phyloP scores from a whole-genome alignment of 2,329 filamentous ascomycete species.

The Calonectria pauciramosa region DNA sequence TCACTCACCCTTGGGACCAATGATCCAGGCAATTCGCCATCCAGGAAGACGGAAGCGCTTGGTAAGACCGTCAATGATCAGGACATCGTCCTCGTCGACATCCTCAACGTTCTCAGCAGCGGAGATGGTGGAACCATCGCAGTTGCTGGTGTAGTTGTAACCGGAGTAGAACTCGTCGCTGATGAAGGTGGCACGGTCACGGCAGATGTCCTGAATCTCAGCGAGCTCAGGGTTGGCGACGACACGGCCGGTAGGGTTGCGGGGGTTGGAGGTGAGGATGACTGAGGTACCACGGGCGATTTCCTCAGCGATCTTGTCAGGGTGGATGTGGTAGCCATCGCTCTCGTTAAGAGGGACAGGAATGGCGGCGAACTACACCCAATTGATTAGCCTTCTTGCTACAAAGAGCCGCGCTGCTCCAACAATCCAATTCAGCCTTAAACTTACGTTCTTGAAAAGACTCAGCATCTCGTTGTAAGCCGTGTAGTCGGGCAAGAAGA shows the following conservation, averaged over 20 bases:
- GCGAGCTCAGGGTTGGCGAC: constrained; percentile 87
- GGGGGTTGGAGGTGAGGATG: constrained; percentile 93
- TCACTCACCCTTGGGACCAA: constrained; percentile 81
- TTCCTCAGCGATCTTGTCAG: constrained; percentile 92
- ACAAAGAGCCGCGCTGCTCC: background rate
- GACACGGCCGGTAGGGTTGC: constrained; percentile 93
- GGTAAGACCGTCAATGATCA: constrained; percentile 95
- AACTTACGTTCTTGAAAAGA: constrained; percentile 85
- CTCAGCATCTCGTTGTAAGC: constrained; percentile 98
- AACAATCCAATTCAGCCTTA: background rate
- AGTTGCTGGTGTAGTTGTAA: constrained; percentile 95
- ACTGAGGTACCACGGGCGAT: constrained; percentile 89
- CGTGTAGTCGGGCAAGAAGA: constrained; percentile 96
- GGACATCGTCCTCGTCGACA: constrained; percentile 89
- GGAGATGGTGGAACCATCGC: constrained; percentile 90
- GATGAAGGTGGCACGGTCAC: constrained; percentile 90
- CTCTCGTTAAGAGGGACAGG: constrained; percentile 87
- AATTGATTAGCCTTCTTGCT: constrained; percentile 21
- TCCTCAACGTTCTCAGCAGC: constrained; percentile 92
- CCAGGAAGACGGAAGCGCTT: constrained; percentile 97
- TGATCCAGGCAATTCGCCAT: constrained; percentile 96
- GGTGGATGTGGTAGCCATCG: constrained; percentile 93
- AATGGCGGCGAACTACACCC: constrained; percentile 80
- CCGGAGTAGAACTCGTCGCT: constrained; percentile 97
- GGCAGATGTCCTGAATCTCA: constrained; percentile 93